Percentiles rank a stretch among this genome's conserved stretches.
Evolutionary conservation across 345 rosid genomes (phyloP).

Genomic region (Crucihimalaya himalaica): DNA sequence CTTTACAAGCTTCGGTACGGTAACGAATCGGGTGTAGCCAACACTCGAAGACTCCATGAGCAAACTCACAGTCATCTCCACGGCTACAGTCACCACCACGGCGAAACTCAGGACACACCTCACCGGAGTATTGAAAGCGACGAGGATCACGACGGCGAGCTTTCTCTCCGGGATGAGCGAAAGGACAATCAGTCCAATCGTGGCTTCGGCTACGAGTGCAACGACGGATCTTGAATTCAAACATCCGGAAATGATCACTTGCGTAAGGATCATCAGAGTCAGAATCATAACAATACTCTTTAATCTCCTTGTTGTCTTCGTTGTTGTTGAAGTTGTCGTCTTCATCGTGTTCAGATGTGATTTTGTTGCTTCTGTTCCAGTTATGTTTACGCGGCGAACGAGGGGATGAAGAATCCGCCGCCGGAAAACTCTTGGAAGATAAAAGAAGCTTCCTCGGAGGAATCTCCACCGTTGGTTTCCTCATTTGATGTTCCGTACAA

Average conservation of each 20-base stretch:
- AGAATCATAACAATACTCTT: constrained; percentile 38
- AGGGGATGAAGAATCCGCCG: constrained; percentile 30
- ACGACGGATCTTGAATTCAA: constrained; percentile 89
- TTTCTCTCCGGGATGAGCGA: constrained; percentile 91
- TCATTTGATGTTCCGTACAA: constrained; percentile 14
- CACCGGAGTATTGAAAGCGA: constrained; percentile 62
- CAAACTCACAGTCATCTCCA: constrained; percentile 77
- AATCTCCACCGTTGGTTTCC: constrained; percentile 39
- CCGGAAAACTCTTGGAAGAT: constrained; percentile 30
- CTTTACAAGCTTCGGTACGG: constrained; percentile 79
- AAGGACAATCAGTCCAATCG: constrained; percentile 98
- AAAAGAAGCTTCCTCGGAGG: constrained; percentile 40
- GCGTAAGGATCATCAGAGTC: constrained; percentile 65
- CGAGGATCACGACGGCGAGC: constrained; percentile 92
- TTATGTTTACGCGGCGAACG: constrained; percentile 37
- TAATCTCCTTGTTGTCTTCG: constrained; percentile 4
- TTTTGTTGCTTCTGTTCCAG: constrained; percentile 37
- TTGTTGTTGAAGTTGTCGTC: constrained; percentile 16
- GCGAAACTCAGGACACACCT: constrained; percentile 75
- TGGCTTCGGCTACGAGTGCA: constrained; percentile 95
- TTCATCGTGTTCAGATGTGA: constrained; percentile 26
- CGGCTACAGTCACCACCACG: constrained; percentile 68
- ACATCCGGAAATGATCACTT: constrained; percentile 85
- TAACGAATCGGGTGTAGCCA: constrained; percentile 81
- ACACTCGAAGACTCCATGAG: constrained; percentile 85